These are phyloP conservation scores for Coprinopsis marcescibilis DNA, from an alignment of 768 basidiomycete species.

Conservation along the genomic window DNA sequence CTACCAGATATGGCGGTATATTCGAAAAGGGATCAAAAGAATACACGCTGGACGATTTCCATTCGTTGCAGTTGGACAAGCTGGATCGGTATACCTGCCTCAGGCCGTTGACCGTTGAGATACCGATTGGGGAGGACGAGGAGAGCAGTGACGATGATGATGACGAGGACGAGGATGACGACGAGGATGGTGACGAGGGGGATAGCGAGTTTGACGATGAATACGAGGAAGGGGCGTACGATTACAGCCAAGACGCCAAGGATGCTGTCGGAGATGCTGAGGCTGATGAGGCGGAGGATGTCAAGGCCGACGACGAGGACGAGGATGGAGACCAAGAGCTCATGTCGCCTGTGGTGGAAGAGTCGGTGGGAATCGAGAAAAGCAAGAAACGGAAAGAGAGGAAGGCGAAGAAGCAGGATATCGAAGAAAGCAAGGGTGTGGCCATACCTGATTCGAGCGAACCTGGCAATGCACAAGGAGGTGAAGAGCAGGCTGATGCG, in stretches of 20 bases:
- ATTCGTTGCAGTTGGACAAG: conserved; percentile 77
- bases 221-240: conserved; percentile 29
- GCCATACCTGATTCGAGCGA: conserved; percentile 16
- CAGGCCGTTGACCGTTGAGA: conserved; percentile 56
- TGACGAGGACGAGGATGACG: conserved; percentile 52
- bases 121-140: conserved; percentile 56
- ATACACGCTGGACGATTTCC: conserved; percentile 87
- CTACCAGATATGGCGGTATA: conserved; percentile 88
- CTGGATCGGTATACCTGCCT: conserved; percentile 73
- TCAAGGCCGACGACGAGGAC: conserved; percentile 11
- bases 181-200: conserved; percentile 45
- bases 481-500: conserved; percentile 17
- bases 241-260: conserved; percentile 15
- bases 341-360: too few species aligned
- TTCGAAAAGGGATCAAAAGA: conserved; percentile 78
- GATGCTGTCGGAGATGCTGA: conserved; percentile 19
- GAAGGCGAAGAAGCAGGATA: not conserved
- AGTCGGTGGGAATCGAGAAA: too few species aligned
- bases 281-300: conserved; percentile 22
- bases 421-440: not conserved
- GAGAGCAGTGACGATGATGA: conserved; percentile 60
- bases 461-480: conserved; percentile 8
- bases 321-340: conserved; percentile 15
- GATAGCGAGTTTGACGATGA: conserved; percentile 45
- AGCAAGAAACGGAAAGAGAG: conserved; percentile 1